Evolutionary conservation across 139 green algal species (phyloP), one percentile per base, ranked within the genome.

Genomic region (Medakamo hakoo): DNA sequence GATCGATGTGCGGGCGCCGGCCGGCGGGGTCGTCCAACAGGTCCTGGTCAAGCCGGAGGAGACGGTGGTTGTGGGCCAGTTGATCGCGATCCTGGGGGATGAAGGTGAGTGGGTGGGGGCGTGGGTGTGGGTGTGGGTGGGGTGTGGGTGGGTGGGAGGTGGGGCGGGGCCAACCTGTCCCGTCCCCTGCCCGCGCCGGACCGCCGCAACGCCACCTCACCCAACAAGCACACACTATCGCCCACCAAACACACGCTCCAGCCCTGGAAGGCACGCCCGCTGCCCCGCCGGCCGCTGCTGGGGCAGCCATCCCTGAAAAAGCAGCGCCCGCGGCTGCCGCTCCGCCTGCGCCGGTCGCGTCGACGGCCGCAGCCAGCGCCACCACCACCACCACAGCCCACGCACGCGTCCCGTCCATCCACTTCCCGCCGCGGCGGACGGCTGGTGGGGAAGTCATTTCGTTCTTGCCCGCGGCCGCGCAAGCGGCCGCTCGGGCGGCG

Each of bases 41-140:
- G 58, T 82, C 14, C 64, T 82, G 72, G 78, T 77, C 25, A 68
- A 73, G 56, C 27, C 48, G 9, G 67, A 64, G 24, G 71, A 73
- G 5, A 73, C 48, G 31, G 71, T 77, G 48, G 56, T 59, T 28
- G 71, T 77, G 49, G 71, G 66, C 16, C 63, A 68, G 26, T 28
- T 70, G 3, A 52, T 77, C 21, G 71, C 67, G 19, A 61, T 59
- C 25, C 58, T 84, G 20, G 26, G 61, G 28, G 30, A 62, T 14
- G 63, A 59, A 2, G 63, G 60, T 40, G 58, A 49, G 64, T 21
- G 66, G 52, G n/a, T n/a, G n/a, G n/a, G n/a, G n/a, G n/a, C n/a
- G n/a, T n/a, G n/a, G n/a, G n/a, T n/a, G n/a, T n/a, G n/a, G n/a
- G n/a, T n/a, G n/a, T n/a, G n/a, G n/a, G n/a, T n/a, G n/a, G n/a